Evolutionary conservation across 139 green algal species (phyloP).

Genomic region (Chlamydomonas sphaeroides): DNA sequence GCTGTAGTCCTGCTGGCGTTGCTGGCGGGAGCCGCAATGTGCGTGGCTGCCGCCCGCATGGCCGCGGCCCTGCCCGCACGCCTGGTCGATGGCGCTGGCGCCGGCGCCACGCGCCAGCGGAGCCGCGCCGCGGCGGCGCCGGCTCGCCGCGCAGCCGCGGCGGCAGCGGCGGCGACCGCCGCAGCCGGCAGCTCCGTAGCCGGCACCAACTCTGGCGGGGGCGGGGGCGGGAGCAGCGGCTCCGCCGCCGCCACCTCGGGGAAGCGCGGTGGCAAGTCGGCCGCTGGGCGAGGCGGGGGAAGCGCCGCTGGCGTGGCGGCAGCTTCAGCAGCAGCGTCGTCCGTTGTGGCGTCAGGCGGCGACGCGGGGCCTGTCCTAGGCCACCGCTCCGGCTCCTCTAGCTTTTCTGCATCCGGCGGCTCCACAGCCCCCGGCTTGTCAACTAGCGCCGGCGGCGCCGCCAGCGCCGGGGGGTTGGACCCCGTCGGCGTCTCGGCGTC

Average conservation of each 20-base stretch:
- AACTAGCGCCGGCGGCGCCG: not conserved
- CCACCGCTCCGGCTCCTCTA: not conserved
- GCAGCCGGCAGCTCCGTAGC: no score
- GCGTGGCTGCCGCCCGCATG: not conserved
- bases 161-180: no score
- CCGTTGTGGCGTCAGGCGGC: no score
- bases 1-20: slow-evolving; percentile 4
- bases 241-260: not conserved
- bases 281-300: no score
- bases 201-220: no score
- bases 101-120: no score
- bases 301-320: not conserved
- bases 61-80: not conserved
- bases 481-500: not conserved
- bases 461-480: not conserved
- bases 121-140: no score
- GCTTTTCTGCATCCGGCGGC: not conserved
- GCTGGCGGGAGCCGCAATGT: not conserved
- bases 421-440: no score
- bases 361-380: not conserved
- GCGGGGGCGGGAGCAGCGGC: not conserved
- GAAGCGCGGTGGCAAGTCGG: not conserved
- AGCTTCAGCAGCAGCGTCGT: no score
- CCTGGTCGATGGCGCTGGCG: not conserved
- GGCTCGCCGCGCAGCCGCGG: no score